Conservation (phyloP, 75 land plant species). For the Cunninghamia lanceolata region DNA sequence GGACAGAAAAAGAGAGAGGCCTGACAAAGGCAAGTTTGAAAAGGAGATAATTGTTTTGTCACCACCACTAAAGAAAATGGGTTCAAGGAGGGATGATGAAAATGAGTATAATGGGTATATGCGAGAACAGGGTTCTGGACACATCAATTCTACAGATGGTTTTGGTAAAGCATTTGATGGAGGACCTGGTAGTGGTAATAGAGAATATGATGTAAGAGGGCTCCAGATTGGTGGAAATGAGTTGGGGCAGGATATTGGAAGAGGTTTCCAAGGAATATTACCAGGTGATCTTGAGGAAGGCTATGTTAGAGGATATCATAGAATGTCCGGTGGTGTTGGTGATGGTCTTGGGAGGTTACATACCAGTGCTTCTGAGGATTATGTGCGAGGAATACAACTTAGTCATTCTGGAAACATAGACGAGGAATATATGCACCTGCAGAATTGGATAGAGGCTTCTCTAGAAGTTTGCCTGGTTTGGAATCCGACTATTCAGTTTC, state of each 20-base stretch:
- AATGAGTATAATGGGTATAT: not conserved
- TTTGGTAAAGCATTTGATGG: not conserved
- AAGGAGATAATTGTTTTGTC: not conserved
- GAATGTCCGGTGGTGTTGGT: not conserved
- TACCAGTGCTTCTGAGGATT: not conserved
- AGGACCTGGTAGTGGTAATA: not conserved
- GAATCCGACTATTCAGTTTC: slow-evolving; percentile 1
- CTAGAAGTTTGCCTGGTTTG: not conserved
- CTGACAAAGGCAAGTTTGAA: slow-evolving; percentile 1
- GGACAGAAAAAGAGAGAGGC: slow-evolving; percentile 7
- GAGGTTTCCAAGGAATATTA: slow-evolving; percentile 1
- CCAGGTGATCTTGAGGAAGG: not conserved
- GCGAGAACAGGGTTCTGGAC: slow-evolving; percentile 4
- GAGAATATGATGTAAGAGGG: not conserved
- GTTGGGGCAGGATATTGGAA: not conserved
- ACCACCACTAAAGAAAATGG: not conserved
- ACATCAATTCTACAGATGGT: not conserved
- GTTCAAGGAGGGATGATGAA: not conserved
- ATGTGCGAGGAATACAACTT: slow-evolving; percentile 1
- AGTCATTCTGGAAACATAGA: not conserved
- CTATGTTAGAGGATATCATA: slow-evolving; percentile 1
- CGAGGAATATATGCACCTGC: slow-evolving; percentile 1
- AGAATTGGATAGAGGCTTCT: not conserved
- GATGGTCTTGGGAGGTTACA: slow-evolving; percentile 2
- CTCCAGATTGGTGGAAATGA: not conserved